These are phyloP conservation scores for Phialocephala subalpina DNA, from an alignment of 2,329 filamentous ascomycete genomes.

Conservation along the genomic window DNA sequence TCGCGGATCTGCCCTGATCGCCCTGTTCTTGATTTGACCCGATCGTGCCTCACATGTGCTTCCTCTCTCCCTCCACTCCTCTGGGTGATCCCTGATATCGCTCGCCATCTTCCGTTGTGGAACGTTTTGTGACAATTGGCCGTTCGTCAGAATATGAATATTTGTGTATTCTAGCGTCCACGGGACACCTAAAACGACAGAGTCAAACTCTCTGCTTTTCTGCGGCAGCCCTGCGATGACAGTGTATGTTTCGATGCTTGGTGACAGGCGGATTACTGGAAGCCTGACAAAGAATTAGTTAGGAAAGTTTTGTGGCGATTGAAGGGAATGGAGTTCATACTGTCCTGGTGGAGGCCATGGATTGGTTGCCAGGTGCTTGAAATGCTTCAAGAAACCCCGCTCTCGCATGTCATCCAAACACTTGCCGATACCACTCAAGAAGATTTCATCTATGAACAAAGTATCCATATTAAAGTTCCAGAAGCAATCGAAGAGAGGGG, in stretches of 20 bases:
- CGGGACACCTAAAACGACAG: background rate
- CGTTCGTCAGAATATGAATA: background rate
- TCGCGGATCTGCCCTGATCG: background rate
- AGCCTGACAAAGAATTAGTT: background rate
- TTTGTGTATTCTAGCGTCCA: background rate
- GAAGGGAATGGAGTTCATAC: background rate
- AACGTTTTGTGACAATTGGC: background rate
- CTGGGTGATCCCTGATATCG: background rate
- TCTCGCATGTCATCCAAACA: background rate
- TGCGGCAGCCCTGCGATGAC: background rate
- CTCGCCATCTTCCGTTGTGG: background rate
- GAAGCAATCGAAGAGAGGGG: conserved; percentile 10
- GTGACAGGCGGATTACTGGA: background rate
- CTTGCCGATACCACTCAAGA: conserved; percentile 18
- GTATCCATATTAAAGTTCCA: conserved; percentile 25
- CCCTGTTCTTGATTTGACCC: background rate
- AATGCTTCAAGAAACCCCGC: background rate
- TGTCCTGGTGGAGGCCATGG: background rate
- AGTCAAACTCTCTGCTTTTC: background rate
- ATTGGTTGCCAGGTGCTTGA: background rate
- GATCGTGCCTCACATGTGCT: background rate
- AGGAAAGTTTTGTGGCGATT: background rate
- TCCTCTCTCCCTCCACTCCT: background rate
- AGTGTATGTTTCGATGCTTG: background rate
- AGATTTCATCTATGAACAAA: background rate